Base-by-base conservation (phyloP, 225 moss, liverwort and hornwort genomes). In the Rhytidiadelphus loreus region DNA sequence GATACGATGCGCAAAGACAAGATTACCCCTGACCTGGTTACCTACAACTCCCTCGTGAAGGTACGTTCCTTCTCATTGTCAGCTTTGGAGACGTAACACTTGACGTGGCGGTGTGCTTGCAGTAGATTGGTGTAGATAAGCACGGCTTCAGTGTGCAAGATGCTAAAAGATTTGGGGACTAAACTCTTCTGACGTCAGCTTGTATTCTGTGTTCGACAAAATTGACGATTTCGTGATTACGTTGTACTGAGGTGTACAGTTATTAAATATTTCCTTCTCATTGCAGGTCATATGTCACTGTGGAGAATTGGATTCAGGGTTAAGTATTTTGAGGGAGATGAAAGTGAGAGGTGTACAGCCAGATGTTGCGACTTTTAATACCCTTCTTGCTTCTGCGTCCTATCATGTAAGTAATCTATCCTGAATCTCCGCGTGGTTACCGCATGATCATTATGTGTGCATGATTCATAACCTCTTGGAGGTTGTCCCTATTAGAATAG, bases 1-100 rank as follows among this genome's bases (percentile, higher is more conserved):
- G 94, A 95, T 90, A 90, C 68, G 60, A 96, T 99, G 98, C 95
- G 93, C 62, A 90, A 95, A 90, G 96, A 96, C 86, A 92, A 93
- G 82, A 84, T 99, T 63, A 46, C 77, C 68, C 96, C 97, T 61
- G 93, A 94, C 88, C 85, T 97, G 35, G 90, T 99, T 59, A 99
- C 98, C 33, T 99, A 96, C 91, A 99, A 99, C 89, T 96, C 98
- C 84, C 95, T 99, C 41, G 85, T 99, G 19, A 99, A 99, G 96
- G 98, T 97, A 57, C 48, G 39, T 81, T 87, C 72, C 81, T 65
- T 84, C 39, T 32, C 65, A 50, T 82, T 82, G 44, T 82, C 76
- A 62, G 56, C 32, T 85, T 85, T 85, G 83, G 57, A 81, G 72
- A 64, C 71, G 46, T 76, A 65, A 39, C 61, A 53, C 66, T 86